Conservation (phyloP, 1,284 basidiomycete species). For the Phenoliferia sp. region DNA sequence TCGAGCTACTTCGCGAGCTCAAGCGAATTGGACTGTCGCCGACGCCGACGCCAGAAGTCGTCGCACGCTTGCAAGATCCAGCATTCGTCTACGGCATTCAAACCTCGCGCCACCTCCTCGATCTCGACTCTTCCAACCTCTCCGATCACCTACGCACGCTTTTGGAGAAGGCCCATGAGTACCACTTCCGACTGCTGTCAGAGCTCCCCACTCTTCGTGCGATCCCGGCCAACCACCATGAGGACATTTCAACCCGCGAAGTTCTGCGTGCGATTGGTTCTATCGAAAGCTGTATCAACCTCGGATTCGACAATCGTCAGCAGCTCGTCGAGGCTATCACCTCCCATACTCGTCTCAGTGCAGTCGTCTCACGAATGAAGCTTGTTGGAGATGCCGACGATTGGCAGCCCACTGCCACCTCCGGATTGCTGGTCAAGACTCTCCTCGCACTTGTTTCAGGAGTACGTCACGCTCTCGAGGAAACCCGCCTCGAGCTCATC, state of each 20-base stretch:
- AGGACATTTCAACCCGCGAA: constrained; percentile 78
- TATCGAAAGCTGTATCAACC: constrained; percentile 60
- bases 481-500: constrained; percentile 15
- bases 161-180: constrained; percentile 41
- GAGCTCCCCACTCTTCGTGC: constrained; percentile 65
- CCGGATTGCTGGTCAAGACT: not conserved
- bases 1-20: constrained; percentile 84
- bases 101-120: constrained; percentile 44
- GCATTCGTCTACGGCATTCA: constrained; percentile 58
- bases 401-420: not conserved
- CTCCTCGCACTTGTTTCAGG: constrained; percentile 7
- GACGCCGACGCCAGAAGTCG: constrained; percentile 66
- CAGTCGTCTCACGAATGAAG: constrained; percentile 13
- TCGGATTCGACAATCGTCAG: constrained; percentile 23
- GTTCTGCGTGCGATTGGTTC: constrained; percentile 72
- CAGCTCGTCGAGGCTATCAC: constrained; percentile 9
- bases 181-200: constrained; percentile 66
- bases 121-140: constrained; percentile 20
- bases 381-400: not conserved
- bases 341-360: constrained; percentile 8
- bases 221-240: constrained; percentile 64
- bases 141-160: constrained; percentile 40
- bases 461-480: constrained; percentile 9
- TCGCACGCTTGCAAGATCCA: constrained; percentile 60
- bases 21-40: constrained; percentile 72